These are phyloP conservation scores for Azolla pinnata DNA, from an alignment of 75 land plant species.

Conservation along the genomic window DNA sequence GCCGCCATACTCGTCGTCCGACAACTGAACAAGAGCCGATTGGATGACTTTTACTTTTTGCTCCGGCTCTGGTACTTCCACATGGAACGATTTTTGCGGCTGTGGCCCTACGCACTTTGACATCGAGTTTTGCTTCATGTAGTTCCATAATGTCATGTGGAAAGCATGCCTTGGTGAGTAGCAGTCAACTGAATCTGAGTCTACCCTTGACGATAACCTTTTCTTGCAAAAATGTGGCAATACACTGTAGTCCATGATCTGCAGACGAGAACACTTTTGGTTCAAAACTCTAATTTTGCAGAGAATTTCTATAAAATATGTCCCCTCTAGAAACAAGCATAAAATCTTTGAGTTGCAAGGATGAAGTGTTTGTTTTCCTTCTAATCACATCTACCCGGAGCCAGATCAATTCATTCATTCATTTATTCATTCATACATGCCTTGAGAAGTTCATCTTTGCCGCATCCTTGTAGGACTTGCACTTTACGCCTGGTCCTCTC, in stretches of 20 bases:
- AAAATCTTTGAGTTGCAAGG: not conserved
- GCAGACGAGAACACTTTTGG: too few relatives aligned
- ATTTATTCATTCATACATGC: too few relatives aligned
- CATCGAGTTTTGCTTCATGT: constrained; percentile 12
- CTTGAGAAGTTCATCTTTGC: constrained; percentile 63
- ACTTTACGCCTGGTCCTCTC: constrained; percentile 59
- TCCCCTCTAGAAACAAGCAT: not conserved
- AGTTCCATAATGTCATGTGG: constrained; percentile 23
- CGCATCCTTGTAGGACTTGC: constrained; percentile 54
- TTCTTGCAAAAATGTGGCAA: constrained; percentile 25
- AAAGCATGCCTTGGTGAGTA: constrained; percentile 29
- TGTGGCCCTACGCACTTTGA: constrained; percentile 1
- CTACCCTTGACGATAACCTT: not conserved
- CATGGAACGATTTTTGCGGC: constrained; percentile 6
- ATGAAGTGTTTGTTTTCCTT: too few relatives aligned
- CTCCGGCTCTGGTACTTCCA: constrained; percentile 9
- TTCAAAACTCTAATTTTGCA: too few relatives aligned
- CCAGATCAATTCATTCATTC: too few relatives aligned
- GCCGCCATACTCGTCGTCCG: too few relatives aligned
- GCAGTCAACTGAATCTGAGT: constrained; percentile 16
- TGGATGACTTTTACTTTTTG: too few relatives aligned
- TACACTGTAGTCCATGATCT: constrained; percentile 33
- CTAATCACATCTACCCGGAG: too few relatives aligned
- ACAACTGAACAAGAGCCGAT: too few relatives aligned
- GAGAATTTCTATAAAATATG: not conserved